Percentiles rank a stretch among this genome's conserved stretches.
phyloP scores from a whole-genome alignment of 805 yeast species.

The Maudiozyma bulderi region DNA sequence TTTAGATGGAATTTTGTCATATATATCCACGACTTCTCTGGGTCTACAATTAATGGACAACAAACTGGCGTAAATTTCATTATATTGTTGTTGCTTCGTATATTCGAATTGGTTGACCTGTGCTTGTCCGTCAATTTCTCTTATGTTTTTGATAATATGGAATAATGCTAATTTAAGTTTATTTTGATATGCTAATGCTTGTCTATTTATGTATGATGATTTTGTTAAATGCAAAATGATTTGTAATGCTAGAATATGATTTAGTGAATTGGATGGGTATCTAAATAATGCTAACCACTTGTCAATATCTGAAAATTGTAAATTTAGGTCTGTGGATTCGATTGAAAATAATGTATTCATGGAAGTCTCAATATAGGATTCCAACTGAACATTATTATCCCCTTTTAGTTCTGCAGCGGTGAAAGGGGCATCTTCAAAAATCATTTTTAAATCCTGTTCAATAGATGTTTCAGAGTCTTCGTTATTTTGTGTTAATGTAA shows the following conservation, averaged over 20 bases:
- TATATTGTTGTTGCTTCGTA: neutral
- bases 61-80: conserved; percentile 12
- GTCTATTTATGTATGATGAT: conserved; percentile 19
- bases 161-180: conserved; percentile 5
- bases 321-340: conserved; percentile 13
- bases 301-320: conserved; percentile 5
- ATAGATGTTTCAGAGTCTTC: no score
- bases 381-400: neutral
- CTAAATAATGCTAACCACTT: conserved; percentile 10
- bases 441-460: no score
- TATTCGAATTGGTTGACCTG: neutral
- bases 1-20: conserved; percentile 5
- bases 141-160: neutral
- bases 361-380: neutral
- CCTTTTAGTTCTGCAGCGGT: no score
- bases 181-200: conserved; percentile 10
- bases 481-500: no score
- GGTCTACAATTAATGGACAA: conserved; percentile 14
- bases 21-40: conserved; percentile 14
- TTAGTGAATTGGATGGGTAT: neutral
- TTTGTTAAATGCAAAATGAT: conserved; percentile 17
- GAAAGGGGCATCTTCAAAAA: no score
- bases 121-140: neutral
- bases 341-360: conserved; percentile 6
- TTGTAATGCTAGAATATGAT: conserved; percentile 7